These are phyloP conservation scores for Citrus medica DNA, from an alignment of 345 rosid species.

Conservation along the genomic window DNA sequence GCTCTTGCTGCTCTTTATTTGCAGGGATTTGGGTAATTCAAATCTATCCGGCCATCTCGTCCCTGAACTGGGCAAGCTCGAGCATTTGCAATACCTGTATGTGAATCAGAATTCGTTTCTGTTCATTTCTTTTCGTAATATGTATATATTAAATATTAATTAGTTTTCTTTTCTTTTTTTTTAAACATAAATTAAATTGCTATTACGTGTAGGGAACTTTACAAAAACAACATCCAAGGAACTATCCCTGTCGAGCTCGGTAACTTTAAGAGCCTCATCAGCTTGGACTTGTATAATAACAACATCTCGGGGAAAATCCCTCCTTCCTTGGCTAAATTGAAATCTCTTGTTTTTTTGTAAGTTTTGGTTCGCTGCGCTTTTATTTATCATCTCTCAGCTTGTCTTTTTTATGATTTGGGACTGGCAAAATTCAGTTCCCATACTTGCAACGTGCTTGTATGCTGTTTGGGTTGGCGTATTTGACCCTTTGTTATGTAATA, in stretches of 20 bases:
- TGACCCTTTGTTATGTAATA: not conserved
- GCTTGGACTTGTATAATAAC: slow-evolving; percentile 96
- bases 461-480: not conserved
- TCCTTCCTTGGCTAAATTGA: slow-evolving; percentile 67
- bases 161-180: too few relatives aligned
- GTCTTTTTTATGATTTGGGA: not conserved
- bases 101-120: slow-evolving; percentile 21
- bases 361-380: slow-evolving; percentile 21
- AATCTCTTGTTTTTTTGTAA: slow-evolving; percentile 89
- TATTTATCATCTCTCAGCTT: not conserved
- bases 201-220: slow-evolving; percentile 69
- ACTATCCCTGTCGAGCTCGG: slow-evolving; percentile 78
- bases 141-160: too few relatives aligned
- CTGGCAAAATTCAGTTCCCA: not conserved
- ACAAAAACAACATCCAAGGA: slow-evolving; percentile 87
- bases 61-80: slow-evolving; percentile 80
- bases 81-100: slow-evolving; percentile 90
- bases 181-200: too few relatives aligned
- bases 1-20: not conserved
- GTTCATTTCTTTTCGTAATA: too few relatives aligned
- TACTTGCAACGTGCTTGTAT: not conserved
- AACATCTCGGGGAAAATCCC: slow-evolving; percentile 83
- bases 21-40: slow-evolving; percentile 95
- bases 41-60: slow-evolving; percentile 87
- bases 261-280: slow-evolving; percentile 80